Conservation (phyloP, 371 early-diverging fungal species). For the Rhizomucor pusillus region DNA sequence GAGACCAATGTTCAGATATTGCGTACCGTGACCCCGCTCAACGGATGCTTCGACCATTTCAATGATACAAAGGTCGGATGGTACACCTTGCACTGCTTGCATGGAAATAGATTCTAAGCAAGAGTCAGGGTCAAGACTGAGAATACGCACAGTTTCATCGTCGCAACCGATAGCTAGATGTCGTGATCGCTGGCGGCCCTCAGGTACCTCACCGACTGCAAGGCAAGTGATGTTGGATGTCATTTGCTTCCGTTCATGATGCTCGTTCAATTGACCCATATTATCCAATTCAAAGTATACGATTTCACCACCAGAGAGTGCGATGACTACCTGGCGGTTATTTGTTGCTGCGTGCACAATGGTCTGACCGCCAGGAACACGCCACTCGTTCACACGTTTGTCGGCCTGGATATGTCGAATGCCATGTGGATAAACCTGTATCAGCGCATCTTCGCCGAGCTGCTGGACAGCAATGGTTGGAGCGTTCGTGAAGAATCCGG, state of each 20-base stretch:
- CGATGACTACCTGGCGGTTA: conserved; percentile 80
- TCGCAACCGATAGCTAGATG: conserved; percentile 91
- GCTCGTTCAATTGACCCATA: conserved; percentile 85
- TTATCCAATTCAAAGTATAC: conserved; percentile 94
- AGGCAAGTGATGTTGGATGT: conserved; percentile 71
- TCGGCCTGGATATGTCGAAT: conserved; percentile 87
- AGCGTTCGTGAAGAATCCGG: conserved; percentile 78
- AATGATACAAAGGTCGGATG: conserved; percentile 62
- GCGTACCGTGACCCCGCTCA: conserved; percentile 60
- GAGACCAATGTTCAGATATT: conserved; percentile 88
- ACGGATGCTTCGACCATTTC: conserved; percentile 75
- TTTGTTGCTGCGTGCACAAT: conserved; percentile 84
- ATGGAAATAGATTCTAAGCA: conserved; percentile 80
- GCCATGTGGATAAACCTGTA: conserved; percentile 88
- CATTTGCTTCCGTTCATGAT: conserved; percentile 76
- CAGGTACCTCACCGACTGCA: conserved; percentile 79
- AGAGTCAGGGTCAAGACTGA: conserved; percentile 79
- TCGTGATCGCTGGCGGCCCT: conserved; percentile 74
- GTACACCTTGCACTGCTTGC: conserved; percentile 66
- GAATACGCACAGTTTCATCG: conserved; percentile 89
- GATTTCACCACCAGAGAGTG: conserved; percentile 80
- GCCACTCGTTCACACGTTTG: conserved; percentile 93
- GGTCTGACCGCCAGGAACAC: conserved; percentile 69
- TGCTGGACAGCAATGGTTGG: conserved; percentile 86
- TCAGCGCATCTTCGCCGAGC: conserved; percentile 84